Percentiles rank a stretch among this genome's conserved stretches.
Conservation (phyloP, 768 basidiomycete genomes). For the Leccinum variicolor region DNA sequence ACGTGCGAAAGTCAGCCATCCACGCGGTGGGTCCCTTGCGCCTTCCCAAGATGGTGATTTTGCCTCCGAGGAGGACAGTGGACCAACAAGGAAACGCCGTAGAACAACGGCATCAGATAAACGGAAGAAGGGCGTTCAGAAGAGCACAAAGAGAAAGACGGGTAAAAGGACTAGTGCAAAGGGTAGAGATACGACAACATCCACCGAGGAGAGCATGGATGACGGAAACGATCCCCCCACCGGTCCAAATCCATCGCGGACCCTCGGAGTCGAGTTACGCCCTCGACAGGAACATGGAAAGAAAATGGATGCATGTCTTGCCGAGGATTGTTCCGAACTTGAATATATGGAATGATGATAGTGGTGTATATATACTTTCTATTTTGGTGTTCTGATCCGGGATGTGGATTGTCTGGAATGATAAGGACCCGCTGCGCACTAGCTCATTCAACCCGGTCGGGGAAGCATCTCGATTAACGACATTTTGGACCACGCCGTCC, state of each 20-base stretch:
- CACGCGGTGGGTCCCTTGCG: conserved; percentile 10
- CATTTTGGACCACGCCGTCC: background rate
- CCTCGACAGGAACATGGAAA: conserved; percentile 39
- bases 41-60: conserved; percentile 28
- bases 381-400: background rate
- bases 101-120: conserved; percentile 17
- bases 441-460: background rate
- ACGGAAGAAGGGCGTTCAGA: background rate
- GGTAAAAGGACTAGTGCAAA: background rate
- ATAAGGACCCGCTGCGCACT: background rate
- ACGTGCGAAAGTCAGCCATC: conserved; percentile 21
- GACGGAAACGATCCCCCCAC: conserved; percentile 6
- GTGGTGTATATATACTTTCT: conserved; percentile 4
- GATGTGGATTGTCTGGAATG: background rate
- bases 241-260: conserved; percentile 13
- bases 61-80: conserved; percentile 24
- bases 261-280: conserved; percentile 35
- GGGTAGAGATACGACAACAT: conserved; percentile 1
- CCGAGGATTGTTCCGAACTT: conserved; percentile 6
- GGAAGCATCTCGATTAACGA: background rate
- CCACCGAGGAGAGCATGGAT: conserved; percentile 15
- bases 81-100: conserved; percentile 32
- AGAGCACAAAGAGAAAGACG: background rate
- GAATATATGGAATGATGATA: conserved; percentile 2
- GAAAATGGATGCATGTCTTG: conserved; percentile 9